These are phyloP conservation scores for Lipomyces yamadae DNA, from an alignment of 805 yeast species.

Conservation along the genomic window DNA sequence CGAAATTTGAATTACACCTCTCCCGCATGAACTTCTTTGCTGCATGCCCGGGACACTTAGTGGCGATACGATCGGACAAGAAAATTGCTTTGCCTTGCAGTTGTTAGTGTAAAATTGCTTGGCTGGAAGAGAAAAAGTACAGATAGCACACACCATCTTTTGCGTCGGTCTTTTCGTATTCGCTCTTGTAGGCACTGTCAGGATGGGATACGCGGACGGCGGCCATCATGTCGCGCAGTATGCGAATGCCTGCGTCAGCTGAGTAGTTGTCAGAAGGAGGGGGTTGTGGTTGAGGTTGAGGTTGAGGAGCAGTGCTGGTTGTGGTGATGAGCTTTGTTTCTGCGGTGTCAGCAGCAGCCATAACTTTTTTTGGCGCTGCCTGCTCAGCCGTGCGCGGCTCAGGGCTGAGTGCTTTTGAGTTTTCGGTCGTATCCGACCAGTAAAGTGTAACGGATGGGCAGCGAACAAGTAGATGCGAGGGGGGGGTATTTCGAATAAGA, in stretches of 20 bases:
- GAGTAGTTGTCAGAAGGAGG: background rate
- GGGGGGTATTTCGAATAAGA: background rate
- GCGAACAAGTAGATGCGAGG: background rate
- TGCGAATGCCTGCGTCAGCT: constrained; percentile 13
- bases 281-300: background rate
- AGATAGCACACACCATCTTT: background rate
- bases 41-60: background rate
- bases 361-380: background rate
- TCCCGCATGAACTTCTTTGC: background rate
- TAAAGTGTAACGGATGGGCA: background rate
- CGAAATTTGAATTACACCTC: too few species aligned
- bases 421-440: too few species aligned
- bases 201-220: constrained; percentile 2
- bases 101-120: background rate
- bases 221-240: constrained; percentile 21
- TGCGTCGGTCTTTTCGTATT: background rate
- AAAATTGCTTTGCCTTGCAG: background rate
- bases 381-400: background rate
- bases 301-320: too few species aligned
- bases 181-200: background rate
- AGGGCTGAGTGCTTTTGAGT: too few species aligned
- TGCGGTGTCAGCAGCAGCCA: background rate
- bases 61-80: too few species aligned
- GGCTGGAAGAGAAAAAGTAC: background rate
- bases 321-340: background rate